Evolutionary conservation across 1,284 basidiomycete species (phyloP).

Genomic region (Exsudoporus floridanus): DNA sequence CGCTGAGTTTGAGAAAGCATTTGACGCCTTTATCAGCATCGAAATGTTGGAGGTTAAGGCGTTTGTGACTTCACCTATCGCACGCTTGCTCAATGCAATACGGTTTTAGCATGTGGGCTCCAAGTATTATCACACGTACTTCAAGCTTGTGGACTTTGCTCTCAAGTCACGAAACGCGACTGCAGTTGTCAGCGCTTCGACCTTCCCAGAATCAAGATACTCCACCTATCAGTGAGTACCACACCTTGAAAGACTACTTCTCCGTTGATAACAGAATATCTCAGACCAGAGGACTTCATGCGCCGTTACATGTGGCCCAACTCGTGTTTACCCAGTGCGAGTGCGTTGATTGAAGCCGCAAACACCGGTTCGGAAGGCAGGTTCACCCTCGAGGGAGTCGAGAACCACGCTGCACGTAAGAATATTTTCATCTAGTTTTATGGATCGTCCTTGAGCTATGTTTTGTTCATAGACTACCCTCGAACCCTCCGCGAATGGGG

Average conservation of each 20-base stretch:
- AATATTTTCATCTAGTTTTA: neutral
- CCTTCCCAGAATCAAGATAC: conserved; percentile 80
- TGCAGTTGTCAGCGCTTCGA: conserved; percentile 77
- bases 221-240: conserved; percentile 61
- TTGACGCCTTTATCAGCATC: conserved; percentile 86
- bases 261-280: conserved; percentile 5
- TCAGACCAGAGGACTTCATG: conserved; percentile 84
- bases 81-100: conserved; percentile 8
- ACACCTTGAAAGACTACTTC: neutral
- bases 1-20: conserved; percentile 69
- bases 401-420: conserved; percentile 82
- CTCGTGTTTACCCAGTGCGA: conserved; percentile 82
- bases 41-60: conserved; percentile 85
- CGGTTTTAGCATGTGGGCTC: conserved; percentile 62
- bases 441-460: conserved; percentile 7
- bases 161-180: conserved; percentile 71
- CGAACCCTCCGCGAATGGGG: conserved; percentile 90
- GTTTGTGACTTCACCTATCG: neutral
- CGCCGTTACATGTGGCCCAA: conserved; percentile 93
- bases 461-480: conserved; percentile 64
- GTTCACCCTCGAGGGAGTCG: conserved; percentile 83
- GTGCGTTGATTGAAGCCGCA: conserved; percentile 65
- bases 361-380: conserved; percentile 64
- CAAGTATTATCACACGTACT: conserved; percentile 74
- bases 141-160: conserved; percentile 77